Evolutionary conservation across 176 grass and related monocot species (phyloP), one percentile per base, ranked within the genome.

Genomic region (Hyparrhenia diplandra): DNA sequence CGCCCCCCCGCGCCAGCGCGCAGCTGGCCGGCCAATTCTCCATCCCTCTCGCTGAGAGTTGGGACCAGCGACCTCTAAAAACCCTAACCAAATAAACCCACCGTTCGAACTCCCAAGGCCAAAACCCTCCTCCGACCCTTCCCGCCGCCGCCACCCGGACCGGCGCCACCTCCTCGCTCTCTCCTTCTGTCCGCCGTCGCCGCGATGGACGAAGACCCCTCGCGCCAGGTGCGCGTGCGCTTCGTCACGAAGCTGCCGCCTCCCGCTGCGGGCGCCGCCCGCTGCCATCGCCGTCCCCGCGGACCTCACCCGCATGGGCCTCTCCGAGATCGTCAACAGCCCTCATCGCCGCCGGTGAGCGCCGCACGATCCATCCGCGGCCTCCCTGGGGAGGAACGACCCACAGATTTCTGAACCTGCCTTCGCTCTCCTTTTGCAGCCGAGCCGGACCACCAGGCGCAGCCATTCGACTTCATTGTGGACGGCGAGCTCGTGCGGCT

Each of bases 381-480:
- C 5, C 7, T 60, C 52, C 24, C 0, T 57, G 8, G 6, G 13
- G 18, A 12, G 62, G 20, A 1, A 51, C 59, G 2, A 20, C 16
- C 25, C 25, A 12, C 4, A 17, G 6, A 39, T 55, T 71, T 45
- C 40, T 88, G 13, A 82, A 1, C 45, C 1, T 36, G 6, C 35
- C 0, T 51, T 6, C 10, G 3, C 17, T 45, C 71, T 31, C 37
- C 12, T 74, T 65, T 61, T 24, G 49, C 83, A 99, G 96, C 51
- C 63, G 73, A 86, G 21, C 45, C 87, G 20, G 93, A 91, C 69
- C 88, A 90, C 85, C 34, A 91, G 76, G 21, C 67, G 34, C 93
- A 90, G 75, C 96, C 93, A 31, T 99, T 99, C 68, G 96, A 99
- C 52, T 99, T 99, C 72, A 83, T 99, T 37, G 81, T 91, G 3